Base-by-base conservation (phyloP, 2,329 filamentous ascomycete genomes). In the Cladophialophora bantiana region DNA sequence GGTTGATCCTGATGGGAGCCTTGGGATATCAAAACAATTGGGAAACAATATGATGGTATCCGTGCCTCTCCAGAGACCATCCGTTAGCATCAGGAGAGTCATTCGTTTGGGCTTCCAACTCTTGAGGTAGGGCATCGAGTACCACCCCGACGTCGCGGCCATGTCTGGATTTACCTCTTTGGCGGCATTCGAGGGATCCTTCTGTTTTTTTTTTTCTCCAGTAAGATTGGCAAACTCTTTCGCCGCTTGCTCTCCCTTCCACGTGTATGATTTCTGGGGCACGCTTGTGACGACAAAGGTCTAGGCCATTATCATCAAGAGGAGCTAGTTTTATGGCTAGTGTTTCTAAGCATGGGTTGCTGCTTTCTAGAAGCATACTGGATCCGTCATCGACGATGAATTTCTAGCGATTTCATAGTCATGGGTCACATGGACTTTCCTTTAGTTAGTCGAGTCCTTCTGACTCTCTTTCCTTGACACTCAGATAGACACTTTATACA, bases 241-340 rank as follows among this genome's bases (percentile, higher is more conserved):
- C 6, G 13, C 40, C 0, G 35, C 34, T 42, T 45, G 15, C 15
- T 13, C 9, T 12, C 35, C 38, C 5, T 34, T 48, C 5, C 20
- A 20, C 6, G 26, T 10, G 38, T 48, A 31, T 12, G 18, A 12
- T n/a, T 31, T 31, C 9, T 48, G 34, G 15, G 26, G 26, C 3
- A 64, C 67, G 6, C 18, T 42, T 1, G 70, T 72, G 38, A 72
- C 71, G 12, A n/a, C 26, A n/a, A 7, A 72, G 63, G 13, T 75
- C 75, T 62, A 75, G 70, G 2, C 74, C 75, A 55, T 76, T 66
- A 1, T 74, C 68, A 34, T 76, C 75, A 26, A 73, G 74, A 7
- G 69, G 71, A 3, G 66, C 20, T 3, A 70, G 66, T 45, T 75
- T 72, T 69, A 70, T 69, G 7, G 73, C 65, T 0, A 76, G 69